Evolutionary conservation across 306 rosid genomes (phyloP).

Genomic region (Cicer yamashitae): DNA sequence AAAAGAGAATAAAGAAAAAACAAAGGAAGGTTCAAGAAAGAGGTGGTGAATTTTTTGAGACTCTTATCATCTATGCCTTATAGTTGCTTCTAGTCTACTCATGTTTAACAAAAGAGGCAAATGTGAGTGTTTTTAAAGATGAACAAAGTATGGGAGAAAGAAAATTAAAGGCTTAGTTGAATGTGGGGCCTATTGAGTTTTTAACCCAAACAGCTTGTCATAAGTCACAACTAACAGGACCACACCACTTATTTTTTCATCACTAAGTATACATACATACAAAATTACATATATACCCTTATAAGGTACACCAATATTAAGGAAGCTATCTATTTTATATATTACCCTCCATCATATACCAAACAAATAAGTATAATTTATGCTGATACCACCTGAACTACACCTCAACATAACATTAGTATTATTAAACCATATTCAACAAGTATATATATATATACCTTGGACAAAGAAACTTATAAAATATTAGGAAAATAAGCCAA

Average conservation of each 20-base stretch:
- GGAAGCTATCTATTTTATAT: slow-evolving; percentile 13
- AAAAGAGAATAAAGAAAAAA: neutral
- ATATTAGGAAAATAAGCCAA: neutral
- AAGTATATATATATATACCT: neutral
- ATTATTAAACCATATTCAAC: neutral
- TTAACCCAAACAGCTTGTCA: slow-evolving; percentile 62
- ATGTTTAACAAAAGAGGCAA: slow-evolving; percentile 56
- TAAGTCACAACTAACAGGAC: slow-evolving; percentile 55
- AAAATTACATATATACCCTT: slow-evolving; percentile 51
- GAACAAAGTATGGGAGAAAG: slow-evolving; percentile 45
- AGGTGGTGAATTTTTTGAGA: slow-evolving; percentile 52
- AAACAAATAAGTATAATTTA: slow-evolving; percentile 31
- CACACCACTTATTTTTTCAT: slow-evolving; percentile 55
- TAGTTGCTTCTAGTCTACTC: slow-evolving; percentile 49
- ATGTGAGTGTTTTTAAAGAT: slow-evolving; percentile 52
- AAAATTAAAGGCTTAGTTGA: slow-evolving; percentile 59
- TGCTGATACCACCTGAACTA: slow-evolving; percentile 39
- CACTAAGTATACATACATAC: neutral
- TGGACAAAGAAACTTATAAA: neutral
- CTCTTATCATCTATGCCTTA: slow-evolving; percentile 9
- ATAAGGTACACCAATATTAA: slow-evolving; percentile 23
- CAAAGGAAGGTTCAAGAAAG: slow-evolving; percentile 33
- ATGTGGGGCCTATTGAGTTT: slow-evolving; percentile 57
- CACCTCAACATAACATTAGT: slow-evolving; percentile 26
- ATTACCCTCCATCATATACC: neutral